phyloP scores from a whole-genome alignment of 345 rosid species.

The Leavenworthia alabamica region DNA sequence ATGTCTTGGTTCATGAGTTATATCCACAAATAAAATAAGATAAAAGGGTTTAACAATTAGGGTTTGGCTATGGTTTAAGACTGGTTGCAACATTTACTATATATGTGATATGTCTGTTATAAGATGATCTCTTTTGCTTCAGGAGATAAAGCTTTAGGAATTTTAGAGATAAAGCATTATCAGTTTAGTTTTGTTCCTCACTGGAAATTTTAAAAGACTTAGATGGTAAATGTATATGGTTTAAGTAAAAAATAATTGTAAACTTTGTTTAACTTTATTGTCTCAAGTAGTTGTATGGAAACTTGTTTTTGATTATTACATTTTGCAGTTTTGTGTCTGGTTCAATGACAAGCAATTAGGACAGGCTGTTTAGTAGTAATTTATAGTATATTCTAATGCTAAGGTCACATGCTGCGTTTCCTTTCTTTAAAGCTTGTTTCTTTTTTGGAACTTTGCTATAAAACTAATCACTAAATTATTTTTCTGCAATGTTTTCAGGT shows the following conservation, averaged over 20 bases:
- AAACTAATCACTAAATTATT: conserved; percentile 43
- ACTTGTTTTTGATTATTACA: conserved; percentile 5
- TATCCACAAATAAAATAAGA: not conserved
- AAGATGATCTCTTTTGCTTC: not conserved
- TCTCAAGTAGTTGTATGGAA: not conserved
- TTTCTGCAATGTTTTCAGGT: conserved; percentile 39
- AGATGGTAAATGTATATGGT: not conserved
- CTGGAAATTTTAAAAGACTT: not conserved
- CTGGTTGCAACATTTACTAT: conserved; percentile 2
- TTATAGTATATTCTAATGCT: conserved; percentile 45
- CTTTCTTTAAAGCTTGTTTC: conserved; percentile 35
- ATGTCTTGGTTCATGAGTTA: not conserved
- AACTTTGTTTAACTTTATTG: not conserved
- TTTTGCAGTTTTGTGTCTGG: conserved; percentile 9
- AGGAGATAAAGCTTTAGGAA: not conserved
- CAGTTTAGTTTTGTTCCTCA: not conserved
- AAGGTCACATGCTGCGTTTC: conserved; percentile 58
- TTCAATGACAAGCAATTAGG: conserved; percentile 39
- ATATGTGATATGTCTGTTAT: not conserved
- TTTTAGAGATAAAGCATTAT: too few species aligned
- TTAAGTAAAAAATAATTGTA: not conserved
- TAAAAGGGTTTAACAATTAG: not conserved
- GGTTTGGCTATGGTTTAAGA: conserved; percentile 33
- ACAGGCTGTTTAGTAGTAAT: conserved; percentile 34
- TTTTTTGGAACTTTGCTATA: conserved; percentile 28